Conservation (phyloP, 768 basidiomycete genomes). For the Suillus tomentosus region DNA sequence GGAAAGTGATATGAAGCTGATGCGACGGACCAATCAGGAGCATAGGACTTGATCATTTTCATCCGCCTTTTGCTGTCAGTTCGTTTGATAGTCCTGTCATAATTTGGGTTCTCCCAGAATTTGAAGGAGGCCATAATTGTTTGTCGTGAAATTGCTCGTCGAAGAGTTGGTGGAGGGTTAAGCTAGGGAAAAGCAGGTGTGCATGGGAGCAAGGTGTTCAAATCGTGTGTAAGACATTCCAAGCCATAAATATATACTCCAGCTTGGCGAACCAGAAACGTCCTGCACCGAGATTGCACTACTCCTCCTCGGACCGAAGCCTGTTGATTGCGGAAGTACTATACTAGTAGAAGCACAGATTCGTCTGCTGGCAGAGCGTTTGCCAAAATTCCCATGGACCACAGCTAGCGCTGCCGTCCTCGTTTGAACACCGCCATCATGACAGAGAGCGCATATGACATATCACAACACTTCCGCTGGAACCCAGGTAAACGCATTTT, state of each 20-base stretch:
- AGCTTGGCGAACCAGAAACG: not conserved
- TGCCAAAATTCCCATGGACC: conserved; percentile 4
- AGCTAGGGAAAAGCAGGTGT: conserved; percentile 1
- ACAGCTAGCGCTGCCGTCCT: not conserved
- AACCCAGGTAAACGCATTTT: conserved; percentile 43
- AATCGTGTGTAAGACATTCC: not conserved
- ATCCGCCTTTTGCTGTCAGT: conserved; percentile 32
- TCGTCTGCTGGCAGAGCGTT: not conserved
- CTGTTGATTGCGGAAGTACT: not conserved
- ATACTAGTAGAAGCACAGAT: not conserved
- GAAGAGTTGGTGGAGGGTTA: conserved; percentile 19
- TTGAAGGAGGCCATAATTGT: not conserved
- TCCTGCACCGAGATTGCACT: not conserved
- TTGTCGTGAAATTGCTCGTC: conserved; percentile 11
- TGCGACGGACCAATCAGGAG: conserved; percentile 71
- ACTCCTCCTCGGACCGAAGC: not conserved
- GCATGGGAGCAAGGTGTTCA: not conserved
- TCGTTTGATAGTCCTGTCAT: conserved; percentile 18
- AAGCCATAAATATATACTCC: not conserved
- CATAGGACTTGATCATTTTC: conserved; percentile 61
- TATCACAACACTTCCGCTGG: conserved; percentile 47
- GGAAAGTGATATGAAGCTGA: not conserved
- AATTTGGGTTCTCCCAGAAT: conserved; percentile 5
- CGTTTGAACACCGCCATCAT: conserved; percentile 12
- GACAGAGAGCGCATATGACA: conserved; percentile 14